Percentiles rank a stretch among this genome's conserved stretches.
Conservation (phyloP, 2,329 filamentous ascomycete species). For the Beauveria sp. region DNA sequence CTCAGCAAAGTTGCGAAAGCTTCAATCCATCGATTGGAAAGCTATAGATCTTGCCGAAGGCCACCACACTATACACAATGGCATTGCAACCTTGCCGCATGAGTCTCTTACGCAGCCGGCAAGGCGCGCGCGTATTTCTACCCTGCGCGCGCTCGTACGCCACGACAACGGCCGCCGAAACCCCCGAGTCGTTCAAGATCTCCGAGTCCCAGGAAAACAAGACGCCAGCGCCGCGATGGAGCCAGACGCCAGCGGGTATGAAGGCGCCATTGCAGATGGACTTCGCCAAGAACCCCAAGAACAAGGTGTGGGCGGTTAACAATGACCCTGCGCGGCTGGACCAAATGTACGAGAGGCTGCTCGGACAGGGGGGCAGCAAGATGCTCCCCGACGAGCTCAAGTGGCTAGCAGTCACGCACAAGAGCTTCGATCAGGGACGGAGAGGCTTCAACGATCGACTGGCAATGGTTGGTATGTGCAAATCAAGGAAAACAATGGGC, state of each 20-base stretch:
- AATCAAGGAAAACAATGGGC: too few relatives aligned
- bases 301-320: slow-evolving; percentile 62
- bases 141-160: slow-evolving; percentile 6
- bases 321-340: slow-evolving; percentile 66
- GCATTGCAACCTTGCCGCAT: slow-evolving; percentile 10
- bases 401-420: slow-evolving; percentile 95
- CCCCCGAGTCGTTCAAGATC: slow-evolving; percentile 9
- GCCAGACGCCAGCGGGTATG: slow-evolving; percentile 60
- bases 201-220: slow-evolving; percentile 4
- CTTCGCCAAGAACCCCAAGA: slow-evolving; percentile 45
- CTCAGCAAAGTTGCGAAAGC: slow-evolving; percentile 1
- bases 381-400: slow-evolving; percentile 85
- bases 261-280: slow-evolving; percentile 61
- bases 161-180: slow-evolving; percentile 6
- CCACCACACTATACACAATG: slow-evolving; percentile 6
- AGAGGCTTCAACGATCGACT: slow-evolving; percentile 91
- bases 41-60: neutral
- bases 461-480: slow-evolving; percentile 68
- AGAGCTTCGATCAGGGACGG: slow-evolving; percentile 93
- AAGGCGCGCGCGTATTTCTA: slow-evolving; percentile 1
- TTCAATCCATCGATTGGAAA: neutral
- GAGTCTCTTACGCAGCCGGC: slow-evolving; percentile 5
- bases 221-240: slow-evolving; percentile 52
- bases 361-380: slow-evolving; percentile 65
- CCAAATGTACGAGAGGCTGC: slow-evolving; percentile 65